These are phyloP conservation scores for Helianthus tuberosus DNA, from an alignment of 129 eudicot genomes.

Conservation along the genomic window DNA sequence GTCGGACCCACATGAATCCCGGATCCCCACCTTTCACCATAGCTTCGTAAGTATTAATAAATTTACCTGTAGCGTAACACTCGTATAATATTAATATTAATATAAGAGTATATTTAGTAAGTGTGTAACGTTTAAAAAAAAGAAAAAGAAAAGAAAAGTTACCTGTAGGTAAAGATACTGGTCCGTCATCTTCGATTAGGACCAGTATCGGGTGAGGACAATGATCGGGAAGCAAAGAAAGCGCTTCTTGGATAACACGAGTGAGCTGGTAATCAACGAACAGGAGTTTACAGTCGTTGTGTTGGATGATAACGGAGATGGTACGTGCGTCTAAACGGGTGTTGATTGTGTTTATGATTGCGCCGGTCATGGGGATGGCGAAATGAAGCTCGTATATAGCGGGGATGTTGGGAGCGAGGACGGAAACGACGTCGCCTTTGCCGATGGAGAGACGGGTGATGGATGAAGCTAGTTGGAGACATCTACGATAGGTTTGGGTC, in stretches of 20 bases:
- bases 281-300: slow-evolving; percentile 31
- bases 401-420: slow-evolving; percentile 74
- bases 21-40: slow-evolving; percentile 52
- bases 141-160: too few species aligned
- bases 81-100: too few species aligned
- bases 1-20: slow-evolving; percentile 50
- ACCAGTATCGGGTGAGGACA: slow-evolving; percentile 30
- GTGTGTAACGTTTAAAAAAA: too few species aligned
- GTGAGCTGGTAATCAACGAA: slow-evolving; percentile 38
- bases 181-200: slow-evolving; percentile 33
- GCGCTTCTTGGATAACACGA: slow-evolving; percentile 14
- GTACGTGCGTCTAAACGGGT: slow-evolving; percentile 38
- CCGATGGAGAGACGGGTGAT: slow-evolving; percentile 42
- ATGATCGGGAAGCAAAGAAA: slow-evolving; percentile 17
- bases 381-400: slow-evolving; percentile 51
- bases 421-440: slow-evolving; percentile 56
- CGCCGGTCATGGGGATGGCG: slow-evolving; percentile 34
- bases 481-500: slow-evolving; percentile 52
- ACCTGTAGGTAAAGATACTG: background rate
- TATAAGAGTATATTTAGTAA: too few species aligned
- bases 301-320: slow-evolving; percentile 24
- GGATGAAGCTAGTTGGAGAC: slow-evolving; percentile 65
- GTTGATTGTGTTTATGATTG: slow-evolving; percentile 35
- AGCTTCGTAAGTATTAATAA: slow-evolving; percentile 30
- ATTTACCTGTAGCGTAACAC: background rate